Percentiles rank a stretch among this genome's conserved stretches.
Conservation (phyloP, 208 protist species). For the Trypanosoma platydactyli region DNA sequence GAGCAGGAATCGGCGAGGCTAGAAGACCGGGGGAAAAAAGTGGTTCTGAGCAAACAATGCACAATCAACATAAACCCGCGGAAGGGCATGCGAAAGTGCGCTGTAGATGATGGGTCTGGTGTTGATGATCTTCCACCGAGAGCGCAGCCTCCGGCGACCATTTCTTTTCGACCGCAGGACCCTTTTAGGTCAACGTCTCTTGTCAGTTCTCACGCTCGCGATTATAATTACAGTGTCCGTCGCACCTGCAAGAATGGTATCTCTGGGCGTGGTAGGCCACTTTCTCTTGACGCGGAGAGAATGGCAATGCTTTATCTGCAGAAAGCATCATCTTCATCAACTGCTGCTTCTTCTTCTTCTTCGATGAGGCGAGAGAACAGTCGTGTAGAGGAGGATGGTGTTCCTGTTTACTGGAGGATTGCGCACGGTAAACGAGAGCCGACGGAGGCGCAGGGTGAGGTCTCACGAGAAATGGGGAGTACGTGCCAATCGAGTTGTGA, state of each 20-base stretch:
- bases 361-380: not conserved
- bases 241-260: not conserved
- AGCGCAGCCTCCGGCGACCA: not conserved
- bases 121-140: conserved; percentile 4
- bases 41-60: not conserved
- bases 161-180: not conserved
- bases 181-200: not conserved
- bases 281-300: conserved; percentile 21
- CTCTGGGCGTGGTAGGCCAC: conserved; percentile 4
- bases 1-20: not conserved
- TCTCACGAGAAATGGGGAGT: not conserved
- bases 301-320: conserved; percentile 19
- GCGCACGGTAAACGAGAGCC: not conserved
- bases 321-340: conserved; percentile 11
- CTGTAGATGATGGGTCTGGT: not conserved
- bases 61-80: not conserved
- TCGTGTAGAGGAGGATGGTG: not conserved
- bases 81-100: not conserved
- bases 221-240: not conserved
- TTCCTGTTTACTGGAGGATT: conserved; percentile 20
- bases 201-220: not conserved
- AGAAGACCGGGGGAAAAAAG: too few species aligned
- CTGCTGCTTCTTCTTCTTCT: not conserved
- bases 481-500: not conserved
- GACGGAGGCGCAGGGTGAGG: not conserved